These are phyloP conservation scores for Phytophthora quininea DNA, from an alignment of 352 stramenopile species.

Conservation along the genomic window DNA sequence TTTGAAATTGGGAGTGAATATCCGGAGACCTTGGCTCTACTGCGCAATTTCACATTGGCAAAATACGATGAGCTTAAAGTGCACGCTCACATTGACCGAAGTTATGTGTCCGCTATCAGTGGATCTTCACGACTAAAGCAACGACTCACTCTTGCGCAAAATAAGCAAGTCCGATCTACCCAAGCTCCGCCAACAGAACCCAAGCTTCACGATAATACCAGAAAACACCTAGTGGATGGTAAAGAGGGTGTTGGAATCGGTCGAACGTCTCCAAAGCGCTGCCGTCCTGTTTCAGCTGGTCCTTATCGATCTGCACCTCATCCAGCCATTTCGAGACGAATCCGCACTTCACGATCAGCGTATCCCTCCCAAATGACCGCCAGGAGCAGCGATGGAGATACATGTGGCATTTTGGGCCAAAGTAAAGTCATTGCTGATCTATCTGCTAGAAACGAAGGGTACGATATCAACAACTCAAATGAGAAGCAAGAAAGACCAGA, in stretches of 20 bases:
- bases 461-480: not conserved
- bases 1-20: slow-evolving; percentile 68
- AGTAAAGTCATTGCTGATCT: slow-evolving; percentile 4
- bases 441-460: slow-evolving; percentile 15
- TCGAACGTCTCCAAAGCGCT: slow-evolving; percentile 68
- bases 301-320: slow-evolving; percentile 51
- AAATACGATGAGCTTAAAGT: slow-evolving; percentile 73
- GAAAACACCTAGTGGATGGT: slow-evolving; percentile 22
- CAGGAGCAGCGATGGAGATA: not conserved
- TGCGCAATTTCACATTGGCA: slow-evolving; percentile 61
- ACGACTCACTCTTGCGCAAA: slow-evolving; percentile 51
- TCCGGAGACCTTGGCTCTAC: slow-evolving; percentile 45
- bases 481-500: slow-evolving; percentile 25
- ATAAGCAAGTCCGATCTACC: slow-evolving; percentile 37
- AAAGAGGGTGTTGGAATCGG: slow-evolving; percentile 38
- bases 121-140: slow-evolving; percentile 59
- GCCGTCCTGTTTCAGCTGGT: slow-evolving; percentile 63
- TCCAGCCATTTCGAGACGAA: slow-evolving; percentile 31
- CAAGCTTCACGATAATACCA: slow-evolving; percentile 13
- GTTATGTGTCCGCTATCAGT: slow-evolving; percentile 70
- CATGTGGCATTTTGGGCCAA: not conserved
- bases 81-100: slow-evolving; percentile 77
- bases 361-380: slow-evolving; percentile 32
- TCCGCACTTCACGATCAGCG: slow-evolving; percentile 63
- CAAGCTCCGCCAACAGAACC: slow-evolving; percentile 13